Conservation (phyloP, 768 basidiomycete species). For the Termitomyces bulborhizus region DNA sequence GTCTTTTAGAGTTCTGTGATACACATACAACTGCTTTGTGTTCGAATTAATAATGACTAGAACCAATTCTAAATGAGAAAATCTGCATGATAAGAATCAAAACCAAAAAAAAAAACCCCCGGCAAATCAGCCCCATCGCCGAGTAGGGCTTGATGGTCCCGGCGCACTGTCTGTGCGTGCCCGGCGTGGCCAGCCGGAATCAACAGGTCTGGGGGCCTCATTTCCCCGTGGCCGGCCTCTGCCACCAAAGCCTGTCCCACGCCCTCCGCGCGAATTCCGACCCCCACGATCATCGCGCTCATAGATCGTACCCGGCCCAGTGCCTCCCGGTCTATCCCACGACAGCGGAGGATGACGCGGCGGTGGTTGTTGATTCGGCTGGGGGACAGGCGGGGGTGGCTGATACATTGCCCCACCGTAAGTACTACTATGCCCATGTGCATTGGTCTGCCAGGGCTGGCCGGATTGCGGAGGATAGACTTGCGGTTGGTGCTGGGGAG, state of each 20-base stretch:
- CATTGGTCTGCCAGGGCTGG: slow-evolving; percentile 8
- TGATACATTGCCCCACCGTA: slow-evolving; percentile 13
- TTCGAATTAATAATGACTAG: not conserved
- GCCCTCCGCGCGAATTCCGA: slow-evolving; percentile 25
- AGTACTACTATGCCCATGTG: not conserved
- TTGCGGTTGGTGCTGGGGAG: slow-evolving; percentile 20
- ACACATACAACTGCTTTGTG: slow-evolving; percentile 4
- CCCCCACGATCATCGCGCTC: slow-evolving; percentile 30
- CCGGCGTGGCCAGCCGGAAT: slow-evolving; percentile 54
- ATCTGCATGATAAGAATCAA: not conserved
- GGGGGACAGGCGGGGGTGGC: slow-evolving; percentile 11
- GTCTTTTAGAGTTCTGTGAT: not conserved
- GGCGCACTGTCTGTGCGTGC: slow-evolving; percentile 24
- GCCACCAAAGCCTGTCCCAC: slow-evolving; percentile 13
- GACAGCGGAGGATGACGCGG: slow-evolving; percentile 20
- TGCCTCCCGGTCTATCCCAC: slow-evolving; percentile 19
- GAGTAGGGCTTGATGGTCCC: slow-evolving; percentile 17
- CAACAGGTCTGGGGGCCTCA: slow-evolving; percentile 33
- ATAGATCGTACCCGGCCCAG: slow-evolving; percentile 18
- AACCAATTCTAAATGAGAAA: not conserved
- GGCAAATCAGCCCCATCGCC: slow-evolving; percentile 5
- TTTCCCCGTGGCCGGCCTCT: slow-evolving; percentile 28
- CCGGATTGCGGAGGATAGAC: slow-evolving; percentile 15
- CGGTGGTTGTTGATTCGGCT: slow-evolving; percentile 6
- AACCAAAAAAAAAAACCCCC: too few species aligned